phyloP scores from a whole-genome alignment of 2,329 filamentous ascomycete genomes.

The Blumeriella jaapii region DNA sequence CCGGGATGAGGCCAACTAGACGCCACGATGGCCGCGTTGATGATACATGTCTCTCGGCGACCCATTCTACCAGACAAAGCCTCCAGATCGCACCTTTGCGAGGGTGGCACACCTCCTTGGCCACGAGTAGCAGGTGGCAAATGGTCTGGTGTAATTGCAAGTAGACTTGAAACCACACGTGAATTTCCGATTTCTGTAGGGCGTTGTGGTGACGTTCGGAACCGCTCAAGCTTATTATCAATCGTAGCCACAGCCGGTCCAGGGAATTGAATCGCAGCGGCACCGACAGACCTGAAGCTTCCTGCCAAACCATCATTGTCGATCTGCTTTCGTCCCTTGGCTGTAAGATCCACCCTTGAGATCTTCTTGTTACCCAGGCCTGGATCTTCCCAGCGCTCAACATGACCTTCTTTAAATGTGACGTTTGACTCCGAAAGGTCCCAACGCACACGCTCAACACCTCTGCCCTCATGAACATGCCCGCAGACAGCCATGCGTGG shows the following conservation, averaged over 20 bases:
- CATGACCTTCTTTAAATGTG: constrained; percentile 34
- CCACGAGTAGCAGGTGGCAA: constrained; percentile 25
- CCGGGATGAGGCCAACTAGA: constrained; percentile 52
- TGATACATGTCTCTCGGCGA: constrained; percentile 55
- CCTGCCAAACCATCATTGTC: constrained; percentile 34
- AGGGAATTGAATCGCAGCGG: not conserved
- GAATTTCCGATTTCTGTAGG: constrained; percentile 8
- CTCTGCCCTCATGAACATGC: constrained; percentile 59
- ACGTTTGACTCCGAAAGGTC: constrained; percentile 31
- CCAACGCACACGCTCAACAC: constrained; percentile 53
- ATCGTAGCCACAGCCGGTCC: not conserved
- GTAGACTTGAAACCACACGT: constrained; percentile 5
- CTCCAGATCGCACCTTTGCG: constrained; percentile 31
- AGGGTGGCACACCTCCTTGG: constrained; percentile 32
- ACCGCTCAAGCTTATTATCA: not conserved
- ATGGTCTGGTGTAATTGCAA: constrained; percentile 10
- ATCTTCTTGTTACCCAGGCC: constrained; percentile 44
- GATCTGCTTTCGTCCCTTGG: constrained; percentile 30
- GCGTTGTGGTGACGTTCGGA: not conserved
- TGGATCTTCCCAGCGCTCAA: constrained; percentile 47
- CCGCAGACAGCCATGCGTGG: constrained; percentile 58
- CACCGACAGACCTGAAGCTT: not conserved
- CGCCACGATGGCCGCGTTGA: constrained; percentile 69
- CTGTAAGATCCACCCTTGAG: constrained; percentile 50
- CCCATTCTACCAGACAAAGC: constrained; percentile 31